A percentile compares a stretch with the other conserved stretches of the same genome.
These are phyloP conservation scores for Fremontodendron californicum DNA, from an alignment of 345 rosid genomes.

Conservation along the genomic window DNA sequence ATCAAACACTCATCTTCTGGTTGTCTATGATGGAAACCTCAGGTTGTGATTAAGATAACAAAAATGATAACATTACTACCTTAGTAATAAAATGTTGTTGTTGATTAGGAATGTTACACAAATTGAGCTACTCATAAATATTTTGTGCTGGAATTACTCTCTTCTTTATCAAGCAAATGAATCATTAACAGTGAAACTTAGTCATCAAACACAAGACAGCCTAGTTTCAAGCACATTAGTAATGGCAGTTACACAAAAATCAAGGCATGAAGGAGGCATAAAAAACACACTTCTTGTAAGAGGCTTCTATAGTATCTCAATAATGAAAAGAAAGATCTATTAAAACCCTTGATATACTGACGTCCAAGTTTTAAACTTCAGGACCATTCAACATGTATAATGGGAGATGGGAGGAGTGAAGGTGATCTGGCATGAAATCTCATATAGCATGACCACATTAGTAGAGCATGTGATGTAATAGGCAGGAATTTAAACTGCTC, in stretches of 20 bases:
- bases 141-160: not conserved
- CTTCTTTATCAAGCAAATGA: not conserved
- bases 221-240: not conserved
- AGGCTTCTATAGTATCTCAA: not conserved
- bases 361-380: not conserved
- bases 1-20: constrained; percentile 33
- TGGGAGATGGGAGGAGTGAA: not conserved
- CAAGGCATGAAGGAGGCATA: not conserved
- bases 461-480: not conserved
- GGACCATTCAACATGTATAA: no score
- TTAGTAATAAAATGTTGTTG: not conserved
- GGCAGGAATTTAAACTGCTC: no score
- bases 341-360: not conserved
- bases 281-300: not conserved
- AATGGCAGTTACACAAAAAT: not conserved
- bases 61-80: not conserved
- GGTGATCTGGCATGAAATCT: not conserved
- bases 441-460: not conserved
- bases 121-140: no score
- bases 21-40: constrained; percentile 6
- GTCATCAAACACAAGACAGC: not conserved
- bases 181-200: not conserved
- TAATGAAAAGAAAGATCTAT: not conserved
- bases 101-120: no score
- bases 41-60: not conserved